Evolutionary conservation across 352 stramenopile species (phyloP).

Genomic region (Phytophthora sp.): DNA sequence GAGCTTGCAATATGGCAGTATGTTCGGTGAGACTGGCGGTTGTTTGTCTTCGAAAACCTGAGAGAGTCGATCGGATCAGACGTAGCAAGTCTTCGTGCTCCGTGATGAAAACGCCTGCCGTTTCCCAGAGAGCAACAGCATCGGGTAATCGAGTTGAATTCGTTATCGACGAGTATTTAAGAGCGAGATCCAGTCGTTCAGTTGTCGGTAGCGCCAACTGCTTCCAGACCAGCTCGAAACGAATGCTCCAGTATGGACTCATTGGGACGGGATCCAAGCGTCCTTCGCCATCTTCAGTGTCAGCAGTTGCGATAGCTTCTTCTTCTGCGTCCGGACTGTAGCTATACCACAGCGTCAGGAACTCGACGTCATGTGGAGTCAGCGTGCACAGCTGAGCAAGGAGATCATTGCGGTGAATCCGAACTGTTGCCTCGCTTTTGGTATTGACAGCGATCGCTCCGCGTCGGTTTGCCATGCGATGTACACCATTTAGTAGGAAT

Average conservation of each 20-base stretch:
- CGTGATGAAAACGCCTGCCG: constrained; percentile 48
- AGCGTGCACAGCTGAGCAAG: constrained; percentile 55
- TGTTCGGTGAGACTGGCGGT: constrained; percentile 35
- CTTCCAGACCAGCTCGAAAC: constrained; percentile 75
- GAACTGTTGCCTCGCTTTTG: constrained; percentile 46
- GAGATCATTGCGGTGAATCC: constrained; percentile 51
- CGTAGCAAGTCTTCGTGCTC: constrained; percentile 67
- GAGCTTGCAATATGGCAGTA: constrained; percentile 53
- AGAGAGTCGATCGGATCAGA: constrained; percentile 34
- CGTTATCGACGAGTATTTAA: constrained; percentile 77
- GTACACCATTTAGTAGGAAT: constrained; percentile 42
- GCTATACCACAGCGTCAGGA: constrained; percentile 70
- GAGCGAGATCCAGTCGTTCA: constrained; percentile 67
- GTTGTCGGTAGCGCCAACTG: constrained; percentile 66
- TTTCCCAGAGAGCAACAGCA: constrained; percentile 71
- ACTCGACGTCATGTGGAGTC: constrained; percentile 59
- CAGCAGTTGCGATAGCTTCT: constrained; percentile 28
- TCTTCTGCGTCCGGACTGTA: constrained; percentile 49
- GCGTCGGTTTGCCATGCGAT: constrained; percentile 49
- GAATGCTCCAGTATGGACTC: constrained; percentile 57
- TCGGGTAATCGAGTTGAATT: constrained; percentile 62
- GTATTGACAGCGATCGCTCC: constrained; percentile 53
- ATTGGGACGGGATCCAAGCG: constrained; percentile 71
- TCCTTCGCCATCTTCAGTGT: constrained; percentile 14
- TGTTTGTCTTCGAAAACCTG: constrained; percentile 3